Evolutionary conservation across 2,329 filamentous ascomycete genomes (phyloP), one percentile per base, ranked within the genome.

Genomic region (Pseudocercospora macadamiae): DNA sequence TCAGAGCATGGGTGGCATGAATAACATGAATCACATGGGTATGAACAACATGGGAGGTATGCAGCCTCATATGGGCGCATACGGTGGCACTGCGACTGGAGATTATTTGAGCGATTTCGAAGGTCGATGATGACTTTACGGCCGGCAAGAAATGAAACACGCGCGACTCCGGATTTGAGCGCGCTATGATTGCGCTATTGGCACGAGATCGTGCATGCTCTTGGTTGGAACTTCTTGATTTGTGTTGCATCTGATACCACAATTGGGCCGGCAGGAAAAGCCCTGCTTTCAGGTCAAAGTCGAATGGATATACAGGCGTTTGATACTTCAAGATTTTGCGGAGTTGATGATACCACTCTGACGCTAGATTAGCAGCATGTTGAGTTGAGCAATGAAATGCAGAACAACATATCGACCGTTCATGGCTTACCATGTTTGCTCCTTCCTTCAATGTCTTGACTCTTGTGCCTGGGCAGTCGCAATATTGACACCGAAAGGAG

Each of bases 101-200:
- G 71, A 71, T 51, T 72, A 71, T 55, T 36, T 71, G 49, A 69
- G 66, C 44, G 70, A 71, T 60, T 73, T 72, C 55, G 71, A 73
- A 52, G 71, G 71, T 34, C 68, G 70, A 54, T 73, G 60, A 63
- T 53, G 57, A 62, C 32, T 53, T 57, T 42, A 59, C 54, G 60
- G 55, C 55, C 56, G 56, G 23, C 47, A 36, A 28, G 21, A 10
- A 16, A 53, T 23, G 51, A 53, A 42, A 12, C 9, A 18, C 16
- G 32, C 21, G 18, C n/a, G 9, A 28, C 12, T 23, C 18, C 2
- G 25, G 6, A 2, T 23, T 34, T 30, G 18, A 26, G 25, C 19
- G 25, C 21, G 51, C 51, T 26, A 42, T 32, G 25, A 39, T 28
- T 6, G n/a, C 32, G 23, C 23, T n/a, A n/a, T n/a, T 16, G 14